phyloP scores from a whole-genome alignment of 2,329 filamentous ascomycete genomes.

The Aspergillus tubingensis region DNA sequence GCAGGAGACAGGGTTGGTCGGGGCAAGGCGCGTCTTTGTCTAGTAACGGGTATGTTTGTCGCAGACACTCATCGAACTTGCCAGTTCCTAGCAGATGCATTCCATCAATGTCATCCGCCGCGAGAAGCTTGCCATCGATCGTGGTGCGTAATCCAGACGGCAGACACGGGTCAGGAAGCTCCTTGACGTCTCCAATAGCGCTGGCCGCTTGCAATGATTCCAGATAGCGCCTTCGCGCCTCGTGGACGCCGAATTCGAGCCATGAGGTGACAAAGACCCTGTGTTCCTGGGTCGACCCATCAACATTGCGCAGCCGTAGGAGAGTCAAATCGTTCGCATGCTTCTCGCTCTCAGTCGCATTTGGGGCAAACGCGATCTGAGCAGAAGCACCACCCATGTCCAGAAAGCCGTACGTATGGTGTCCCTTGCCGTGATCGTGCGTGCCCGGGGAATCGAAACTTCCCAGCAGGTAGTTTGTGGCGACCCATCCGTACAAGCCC shows the following conservation, averaged over 20 bases:
- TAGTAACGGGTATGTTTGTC: conserved; percentile 78
- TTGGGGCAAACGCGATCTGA: conserved; percentile 96
- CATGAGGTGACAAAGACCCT: conserved; percentile 93
- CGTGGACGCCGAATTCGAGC: conserved; percentile 95
- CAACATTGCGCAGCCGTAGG: conserved; percentile 77
- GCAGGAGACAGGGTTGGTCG: conserved; percentile 82
- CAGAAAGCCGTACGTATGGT: conserved; percentile 94
- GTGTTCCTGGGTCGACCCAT: conserved; percentile 77
- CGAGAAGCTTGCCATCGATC: conserved; percentile 64
- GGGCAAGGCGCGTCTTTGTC: conserved; percentile 85
- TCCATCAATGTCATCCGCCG: conserved; percentile 43
- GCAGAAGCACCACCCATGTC: conserved; percentile 98
- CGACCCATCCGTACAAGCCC: conserved; percentile 95
- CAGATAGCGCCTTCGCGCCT: conserved; percentile 85
- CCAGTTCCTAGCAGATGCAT: conserved; percentile 77
- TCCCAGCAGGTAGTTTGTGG: conserved; percentile 90
- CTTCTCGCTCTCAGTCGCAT: conserved; percentile 82
- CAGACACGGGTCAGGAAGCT: conserved; percentile 88
- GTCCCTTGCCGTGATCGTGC: conserved; percentile 79
- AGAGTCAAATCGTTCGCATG: conserved; percentile 88
- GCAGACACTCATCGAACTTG: conserved; percentile 80
- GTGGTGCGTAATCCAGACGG: conserved; percentile 75
- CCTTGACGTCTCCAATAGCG: conserved; percentile 57
- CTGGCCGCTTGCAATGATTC: conserved; percentile 70
- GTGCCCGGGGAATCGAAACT: conserved; percentile 77